Evolutionary conservation across 2,329 filamentous ascomycete genomes (phyloP), one percentile per base, ranked within the genome.

Genomic region (Trichoderma aggressivum): DNA sequence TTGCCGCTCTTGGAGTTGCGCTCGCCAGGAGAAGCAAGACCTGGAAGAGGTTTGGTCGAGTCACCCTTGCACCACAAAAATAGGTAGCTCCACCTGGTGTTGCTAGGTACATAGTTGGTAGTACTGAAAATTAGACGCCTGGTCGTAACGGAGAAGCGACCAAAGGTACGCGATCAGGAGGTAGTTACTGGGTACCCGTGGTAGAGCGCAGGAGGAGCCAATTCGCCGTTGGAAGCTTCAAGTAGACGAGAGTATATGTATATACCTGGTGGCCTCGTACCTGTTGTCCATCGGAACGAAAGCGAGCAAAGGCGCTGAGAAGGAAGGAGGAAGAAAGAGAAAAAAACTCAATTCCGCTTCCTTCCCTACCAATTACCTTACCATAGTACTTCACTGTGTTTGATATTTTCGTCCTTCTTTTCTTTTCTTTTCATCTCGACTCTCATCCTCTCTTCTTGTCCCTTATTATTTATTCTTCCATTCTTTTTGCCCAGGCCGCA

Each of bases 11-110:
- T 58, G 24, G 28, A 18, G 28, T 59, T 43, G 16, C 24, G 47
- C 14, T 56, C 21, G 68, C 26, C 34, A 28, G 47, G 47, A 34
- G 24, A 61, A 55, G 28, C 58, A 62, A 56, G 7, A 34, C 47
- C 50, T 50, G 12, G 50, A 72, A 66, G 36, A 60, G 39, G 65
- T 26, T 68, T 68, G 53, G 65, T 30, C 39, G 39, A n/a, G 64
- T 59, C 53, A 43, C 53, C 53, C 16, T 21, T 24, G 64, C 34
- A 67, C 64, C 53, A 67, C 53, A 59, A 60, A 60, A 60, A 30
- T n/a, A n/a, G n/a, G 5, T n/a, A n/a, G 55, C 56, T 67, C 65
- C 65, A 60, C 65, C 43, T 16, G 55, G 32, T 11, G 61, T 43
- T 47, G 63, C 47, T 50, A n/a, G n/a, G n/a, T n/a, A n/a, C n/a